Percentiles rank a stretch among this genome's conserved stretches.
phyloP scores from a whole-genome alignment of 352 stramenopile species.

The Phytophthora sansomeana region DNA sequence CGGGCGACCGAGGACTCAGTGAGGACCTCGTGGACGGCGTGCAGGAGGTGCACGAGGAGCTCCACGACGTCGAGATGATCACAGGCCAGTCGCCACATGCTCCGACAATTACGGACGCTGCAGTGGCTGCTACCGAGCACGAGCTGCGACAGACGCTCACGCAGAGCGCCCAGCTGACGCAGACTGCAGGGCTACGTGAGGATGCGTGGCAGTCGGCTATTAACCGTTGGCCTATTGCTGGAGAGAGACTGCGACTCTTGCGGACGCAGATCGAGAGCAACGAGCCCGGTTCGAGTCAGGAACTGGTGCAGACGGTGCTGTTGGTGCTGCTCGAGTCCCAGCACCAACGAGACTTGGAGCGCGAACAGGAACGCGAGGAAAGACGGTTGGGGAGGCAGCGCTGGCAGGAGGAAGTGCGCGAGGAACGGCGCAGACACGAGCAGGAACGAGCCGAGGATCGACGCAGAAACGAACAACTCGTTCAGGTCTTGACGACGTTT shows the following conservation, averaged over 20 bases:
- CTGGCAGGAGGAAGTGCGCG: conserved; percentile 40
- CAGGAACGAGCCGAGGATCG: conserved; percentile 40
- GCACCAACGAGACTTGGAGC: conserved; percentile 41
- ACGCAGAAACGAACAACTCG: conserved; percentile 42
- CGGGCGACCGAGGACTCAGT: conserved; percentile 3
- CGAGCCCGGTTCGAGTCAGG: conserved; percentile 27
- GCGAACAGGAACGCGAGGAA: conserved; percentile 40
- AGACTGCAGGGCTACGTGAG: conserved; percentile 17
- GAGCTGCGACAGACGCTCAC: conserved; percentile 33
- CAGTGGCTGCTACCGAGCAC: conserved; percentile 31
- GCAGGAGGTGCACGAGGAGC: conserved; percentile 29
- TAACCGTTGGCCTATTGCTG: conserved; percentile 32
- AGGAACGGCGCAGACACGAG: conserved; percentile 35
- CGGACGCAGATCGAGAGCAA: conserved; percentile 32
- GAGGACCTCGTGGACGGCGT: conserved; percentile 28
- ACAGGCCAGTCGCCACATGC: conserved; percentile 14
- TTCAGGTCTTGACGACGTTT: conserved; percentile 45
- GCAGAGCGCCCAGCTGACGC: conserved; percentile 23
- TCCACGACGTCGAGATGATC: conserved; percentile 36
- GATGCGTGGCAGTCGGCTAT: conserved; percentile 42
- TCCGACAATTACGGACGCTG: conserved; percentile 18
- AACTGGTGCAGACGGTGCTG: conserved; percentile 42
- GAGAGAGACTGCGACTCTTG: conserved; percentile 29
- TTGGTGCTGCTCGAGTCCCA: conserved; percentile 42
- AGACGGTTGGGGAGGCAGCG: conserved; percentile 33